Evolutionary conservation across 2,329 filamentous ascomycete species (phyloP).

Genomic region (Aspergillus ochraceoroseus): DNA sequence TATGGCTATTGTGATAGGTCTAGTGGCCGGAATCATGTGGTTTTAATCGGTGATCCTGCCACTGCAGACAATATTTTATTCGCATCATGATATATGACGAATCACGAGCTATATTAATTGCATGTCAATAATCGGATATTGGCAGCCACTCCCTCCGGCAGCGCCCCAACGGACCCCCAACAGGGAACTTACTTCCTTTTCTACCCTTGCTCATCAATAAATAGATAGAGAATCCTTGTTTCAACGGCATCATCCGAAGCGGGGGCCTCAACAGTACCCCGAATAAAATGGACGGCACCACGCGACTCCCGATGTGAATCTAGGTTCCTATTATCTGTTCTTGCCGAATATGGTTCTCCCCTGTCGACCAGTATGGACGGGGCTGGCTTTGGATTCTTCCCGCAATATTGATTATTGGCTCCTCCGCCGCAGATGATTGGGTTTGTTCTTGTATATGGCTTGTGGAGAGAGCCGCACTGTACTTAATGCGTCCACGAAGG

Average conservation of each 20-base stretch:
- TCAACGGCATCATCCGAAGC: too few species aligned
- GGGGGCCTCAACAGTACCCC: too few species aligned
- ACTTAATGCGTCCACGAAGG: conserved; percentile 7
- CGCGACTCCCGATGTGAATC: not conserved
- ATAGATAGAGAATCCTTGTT: too few species aligned
- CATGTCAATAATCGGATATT: not conserved
- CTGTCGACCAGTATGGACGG: not conserved
- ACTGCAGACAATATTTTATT: not conserved
- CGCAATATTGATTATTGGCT: conserved; percentile 4
- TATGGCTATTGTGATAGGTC: conserved; percentile 37
- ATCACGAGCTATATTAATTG: not conserved
- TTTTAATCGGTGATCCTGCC: conserved; percentile 22
- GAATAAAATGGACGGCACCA: too few species aligned
- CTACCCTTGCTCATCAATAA: too few species aligned
- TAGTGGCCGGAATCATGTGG: conserved; percentile 38
- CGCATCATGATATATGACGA: not conserved
- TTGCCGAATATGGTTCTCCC: not conserved
- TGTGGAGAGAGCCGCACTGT: not conserved
- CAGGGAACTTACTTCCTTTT: not conserved
- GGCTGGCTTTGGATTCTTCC: conserved; percentile 2
- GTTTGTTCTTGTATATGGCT: conserved; percentile 5
- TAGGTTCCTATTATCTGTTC: not conserved
- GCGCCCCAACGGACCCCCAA: not conserved
- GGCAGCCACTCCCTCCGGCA: not conserved
- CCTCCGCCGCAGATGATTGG: not conserved